Evolutionary conservation across 177 flowering plant species (phyloP), one percentile per base, ranked within the genome.

Genomic region (Vitis hybrid): DNA sequence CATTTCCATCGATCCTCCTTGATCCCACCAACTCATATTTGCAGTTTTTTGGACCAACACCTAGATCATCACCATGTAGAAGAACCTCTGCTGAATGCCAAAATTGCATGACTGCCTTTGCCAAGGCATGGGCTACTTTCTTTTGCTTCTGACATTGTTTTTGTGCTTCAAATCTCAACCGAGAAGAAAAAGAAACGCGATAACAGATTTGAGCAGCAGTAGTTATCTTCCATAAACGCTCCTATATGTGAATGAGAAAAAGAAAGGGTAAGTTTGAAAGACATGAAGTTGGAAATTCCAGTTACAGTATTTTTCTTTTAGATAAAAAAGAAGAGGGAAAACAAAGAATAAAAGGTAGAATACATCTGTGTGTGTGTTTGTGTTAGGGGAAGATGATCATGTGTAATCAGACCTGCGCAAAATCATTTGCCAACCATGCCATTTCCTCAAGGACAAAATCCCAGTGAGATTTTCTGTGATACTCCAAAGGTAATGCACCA

Each of bases 401-500:
- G 30, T 26, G 30, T 26, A 26, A 26, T 32, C 75, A 74, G 23
- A 94, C 99, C 99, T 96, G 99, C 48, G 86, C 84, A 83, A 94
- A 94, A 80, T 96, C 99, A 91, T 96, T 91, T 63, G 99, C 98
- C 83, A 94, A 71, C 99, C 99, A 96, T 59, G 91, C 82, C 97
- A 94, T 93, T 82, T 96, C 99, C 82, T 94, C 98, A 70, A 96
- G 93, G 49, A 96, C 93, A 83, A 87, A 91, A 70, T 87, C 95
- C 99, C 99, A 96, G 40, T 91, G 98, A 74, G 95, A 87, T 77
- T 91, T 94, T 15, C 75, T 79, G 10, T 75, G 82, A 61, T 56
- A 73, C 72, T 84, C 91, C 60, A 56, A 67, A 5, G 82, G 82
- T 49, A 74, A 66, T 19, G 71, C 70, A 72, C 84, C 80, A 73